Base-by-base conservation (phyloP, 2,329 filamentous ascomycete species). In the Alternaria sp. region DNA sequence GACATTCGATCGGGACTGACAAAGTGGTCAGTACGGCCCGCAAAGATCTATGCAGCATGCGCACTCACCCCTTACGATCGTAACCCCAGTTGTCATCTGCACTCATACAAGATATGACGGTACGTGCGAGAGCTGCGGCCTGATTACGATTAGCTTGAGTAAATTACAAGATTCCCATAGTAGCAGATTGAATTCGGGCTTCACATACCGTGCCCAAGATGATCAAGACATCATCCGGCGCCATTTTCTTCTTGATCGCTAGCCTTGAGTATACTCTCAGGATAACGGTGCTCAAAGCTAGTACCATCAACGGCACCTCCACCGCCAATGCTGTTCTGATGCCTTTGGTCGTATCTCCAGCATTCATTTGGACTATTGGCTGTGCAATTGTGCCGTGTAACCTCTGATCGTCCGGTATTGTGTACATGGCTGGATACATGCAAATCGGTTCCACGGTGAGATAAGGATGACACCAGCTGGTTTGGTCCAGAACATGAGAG, bases 31-130 rank as follows among this genome's bases (percentile, higher is more conserved):
- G 49, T 17, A 57, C 28, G 25, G 21, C 36, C 6, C 15, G 13
- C 5, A 45, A 32, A 11, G 9, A 11, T 21, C 19, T 7, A 11
- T 51, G 45, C 21, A 26, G 5, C 11, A 21, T 8, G 15, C 28
- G n/a, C 19, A 55, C 67, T 47, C 54, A 72, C 72, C 73, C 74
- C 57, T 68, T 68, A 21, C 67, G 59, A 55, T 75, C 69, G 30
- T 70, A 76, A 4, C 69, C 69, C 57, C 64, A 69, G 11, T 57
- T 60, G 26, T 75, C 72, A 25, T 73, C 65, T 25, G 73, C 71
- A 55, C 71, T 73, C 67, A 74, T 72, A 49, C 74, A 76, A 2
- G 68, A 70, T 25, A 76, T 71, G 4, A 74, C 60, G 2, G 71
- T 75, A 8, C 73, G 62, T 8, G 61, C 68, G 46, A 76, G 57